Evolutionary conservation across 148 eudicot species (phyloP).

Genomic region (Vaccinium vitisidaea): DNA sequence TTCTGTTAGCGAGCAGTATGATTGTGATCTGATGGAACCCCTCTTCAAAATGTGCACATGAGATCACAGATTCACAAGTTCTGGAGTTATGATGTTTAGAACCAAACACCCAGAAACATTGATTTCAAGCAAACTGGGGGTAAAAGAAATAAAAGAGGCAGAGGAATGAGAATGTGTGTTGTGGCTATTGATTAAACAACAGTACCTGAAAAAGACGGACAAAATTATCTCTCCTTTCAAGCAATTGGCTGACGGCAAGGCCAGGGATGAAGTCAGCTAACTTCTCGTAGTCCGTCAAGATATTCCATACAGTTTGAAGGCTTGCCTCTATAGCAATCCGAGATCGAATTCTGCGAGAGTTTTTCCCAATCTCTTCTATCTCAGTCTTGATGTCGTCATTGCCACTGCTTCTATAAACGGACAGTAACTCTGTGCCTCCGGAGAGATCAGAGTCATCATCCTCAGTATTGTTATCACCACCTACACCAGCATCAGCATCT

Average conservation of each 20-base stretch:
- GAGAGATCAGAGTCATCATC: background rate
- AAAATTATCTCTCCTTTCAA: slow-evolving; percentile 45
- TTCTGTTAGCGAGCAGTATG: background rate
- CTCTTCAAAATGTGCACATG: background rate
- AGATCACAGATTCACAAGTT: background rate
- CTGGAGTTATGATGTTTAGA: background rate
- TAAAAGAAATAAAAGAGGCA: background rate
- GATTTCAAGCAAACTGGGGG: background rate
- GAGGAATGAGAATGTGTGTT: background rate
- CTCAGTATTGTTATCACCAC: slow-evolving; percentile 2
- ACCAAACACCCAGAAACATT: background rate
- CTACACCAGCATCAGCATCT: background rate
- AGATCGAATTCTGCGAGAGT: slow-evolving; percentile 50
- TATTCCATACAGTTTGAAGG: slow-evolving; percentile 49
- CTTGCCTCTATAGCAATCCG: slow-evolving; percentile 41
- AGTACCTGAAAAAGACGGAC: slow-evolving; percentile 70
- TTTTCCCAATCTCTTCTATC: slow-evolving; percentile 40
- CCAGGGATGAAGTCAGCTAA: slow-evolving; percentile 68
- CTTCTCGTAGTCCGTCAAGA: slow-evolving; percentile 64
- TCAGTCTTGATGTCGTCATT: slow-evolving; percentile 33
- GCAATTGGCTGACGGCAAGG: slow-evolving; percentile 54
- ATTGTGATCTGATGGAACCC: background rate
- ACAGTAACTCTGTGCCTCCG: background rate
- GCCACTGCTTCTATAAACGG: background rate
- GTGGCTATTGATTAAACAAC: background rate